Conservation (phyloP, 306 rosid genomes). For the Glycyrrhiza uralensis region DNA sequence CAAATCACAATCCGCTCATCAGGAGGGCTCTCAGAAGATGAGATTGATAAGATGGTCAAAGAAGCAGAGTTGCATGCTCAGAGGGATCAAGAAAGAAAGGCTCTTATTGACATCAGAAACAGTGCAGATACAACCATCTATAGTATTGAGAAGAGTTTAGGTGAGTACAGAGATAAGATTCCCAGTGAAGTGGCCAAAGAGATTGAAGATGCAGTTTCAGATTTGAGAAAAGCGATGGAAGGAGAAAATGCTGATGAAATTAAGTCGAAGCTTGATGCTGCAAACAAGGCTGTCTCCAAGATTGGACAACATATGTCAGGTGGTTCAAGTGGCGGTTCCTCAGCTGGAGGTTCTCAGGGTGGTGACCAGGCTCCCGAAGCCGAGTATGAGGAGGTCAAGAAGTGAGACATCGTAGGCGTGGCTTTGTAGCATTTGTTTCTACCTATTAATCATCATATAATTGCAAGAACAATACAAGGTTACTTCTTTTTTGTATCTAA, state of each 20-base stretch:
- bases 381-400: slow-evolving; percentile 83
- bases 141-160: slow-evolving; percentile 79
- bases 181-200: slow-evolving; percentile 73
- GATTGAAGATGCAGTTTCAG: slow-evolving; percentile 68
- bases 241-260: slow-evolving; percentile 63
- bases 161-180: slow-evolving; percentile 70
- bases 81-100: slow-evolving; percentile 76
- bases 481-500: slow-evolving; percentile 35
- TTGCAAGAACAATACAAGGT: neutral
- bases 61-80: slow-evolving; percentile 91
- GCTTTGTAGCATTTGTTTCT: neutral
- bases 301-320: slow-evolving; percentile 83
- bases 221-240: slow-evolving; percentile 59
- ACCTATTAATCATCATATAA: neutral
- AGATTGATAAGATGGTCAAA: slow-evolving; percentile 76
- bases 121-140: slow-evolving; percentile 79
- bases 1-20: slow-evolving; percentile 85
- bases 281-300: slow-evolving; percentile 84
- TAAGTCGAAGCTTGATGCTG: slow-evolving; percentile 63
- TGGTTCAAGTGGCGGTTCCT: slow-evolving; percentile 52
- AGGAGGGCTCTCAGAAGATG: slow-evolving; percentile 75
- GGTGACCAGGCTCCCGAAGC: slow-evolving; percentile 82
- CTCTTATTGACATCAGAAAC: slow-evolving; percentile 69
- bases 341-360: slow-evolving; percentile 63
- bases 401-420: slow-evolving; percentile 35